Evolutionary conservation across 805 yeast species (phyloP), one percentile per base, ranked within the genome.

Genomic region (Hanseniaspora thailandica): DNA sequence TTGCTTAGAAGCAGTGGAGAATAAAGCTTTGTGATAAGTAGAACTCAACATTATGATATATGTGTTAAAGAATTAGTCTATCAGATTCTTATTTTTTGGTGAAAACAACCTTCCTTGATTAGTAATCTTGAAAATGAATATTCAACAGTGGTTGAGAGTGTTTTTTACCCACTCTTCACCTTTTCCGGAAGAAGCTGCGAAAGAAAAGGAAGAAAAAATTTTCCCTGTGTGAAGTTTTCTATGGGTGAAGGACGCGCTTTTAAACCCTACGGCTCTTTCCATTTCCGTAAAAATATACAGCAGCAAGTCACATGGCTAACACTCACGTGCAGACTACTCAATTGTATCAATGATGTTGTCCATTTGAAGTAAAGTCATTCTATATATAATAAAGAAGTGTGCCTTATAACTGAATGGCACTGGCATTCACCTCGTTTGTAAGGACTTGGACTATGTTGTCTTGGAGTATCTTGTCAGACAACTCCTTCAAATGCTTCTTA

Each of bases 401-500:
- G 5, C 15, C 3, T n/a, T 49, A 49, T 25, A 49, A 36, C 20
- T 49, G 47, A 60, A 93, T 87, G 26, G 96, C 95, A 55, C 86
- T 82, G 45, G 90, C 79, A 68, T 93, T 89, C 40, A 93, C 89
- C 68, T 84, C 85, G 47, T 96, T 86, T 15, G 96, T 86, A 63
- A 89, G 73, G 58, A 90, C 76, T 33, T 95, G 80, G 12, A 86
- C 87, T 47, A 93, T 82, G 65, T 93, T 94, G 51, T 86, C 93
- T 68, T 93, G 98, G 61, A 94, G 78, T 50, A 86, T 74, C 56
- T 75, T 73, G 59, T 86, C 94, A 10, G 96, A 94, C 0, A 94
- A 85, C 58, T 86, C 96, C 46, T 83, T 77, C 62, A 93, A 74
- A 72, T 93, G 99, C 72, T 90, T 93, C 80, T 94, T 93, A 40